Evolutionary conservation across 2,329 filamentous ascomycete species (phyloP).

Genomic region (Beauveria scarabaeidicola): DNA sequence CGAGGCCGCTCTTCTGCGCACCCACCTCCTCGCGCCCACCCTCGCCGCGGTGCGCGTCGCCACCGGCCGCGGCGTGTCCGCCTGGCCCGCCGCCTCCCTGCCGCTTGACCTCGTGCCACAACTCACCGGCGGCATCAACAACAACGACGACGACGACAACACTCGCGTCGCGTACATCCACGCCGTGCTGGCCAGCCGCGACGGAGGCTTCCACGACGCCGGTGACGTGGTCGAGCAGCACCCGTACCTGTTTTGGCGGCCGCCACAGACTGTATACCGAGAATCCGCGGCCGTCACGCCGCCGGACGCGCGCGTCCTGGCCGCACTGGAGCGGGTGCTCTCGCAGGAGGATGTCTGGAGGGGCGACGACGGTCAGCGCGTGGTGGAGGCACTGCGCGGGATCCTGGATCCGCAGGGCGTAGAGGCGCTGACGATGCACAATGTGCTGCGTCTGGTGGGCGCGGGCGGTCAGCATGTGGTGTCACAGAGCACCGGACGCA

Average conservation of each 20-base stretch:
- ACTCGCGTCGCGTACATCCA: slow-evolving; percentile 17
- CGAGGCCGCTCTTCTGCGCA: slow-evolving; percentile 19
- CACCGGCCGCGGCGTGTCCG: slow-evolving; percentile 11
- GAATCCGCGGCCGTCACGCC: slow-evolving; percentile 17
- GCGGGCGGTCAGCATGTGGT: slow-evolving; percentile 23
- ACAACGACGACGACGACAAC: slow-evolving; percentile 4
- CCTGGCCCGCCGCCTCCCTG: neutral
- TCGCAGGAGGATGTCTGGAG: slow-evolving; percentile 1
- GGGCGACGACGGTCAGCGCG: slow-evolving; percentile 9
- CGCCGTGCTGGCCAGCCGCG: slow-evolving; percentile 17
- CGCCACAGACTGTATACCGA: slow-evolving; percentile 23
- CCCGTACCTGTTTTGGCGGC: slow-evolving; percentile 31
- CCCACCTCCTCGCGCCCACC: slow-evolving; percentile 17
- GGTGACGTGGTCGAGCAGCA: slow-evolving; percentile 20
- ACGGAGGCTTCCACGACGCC: slow-evolving; percentile 18
- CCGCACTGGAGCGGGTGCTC: slow-evolving; percentile 20
- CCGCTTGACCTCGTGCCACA: slow-evolving; percentile 21
- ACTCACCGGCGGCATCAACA: neutral
- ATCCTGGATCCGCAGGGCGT: slow-evolving; percentile 13
- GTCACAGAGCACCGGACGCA: slow-evolving; percentile 20
- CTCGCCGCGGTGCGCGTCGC: slow-evolving; percentile 18
- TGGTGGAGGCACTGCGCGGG: slow-evolving; percentile 14
- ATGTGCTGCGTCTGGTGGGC: slow-evolving; percentile 23
- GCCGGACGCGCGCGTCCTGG: slow-evolving; percentile 15
- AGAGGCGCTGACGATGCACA: slow-evolving; percentile 18